Evolutionary conservation across 352 stramenopile genomes (phyloP).

Genomic region (Phytopythium mirpurense): DNA sequence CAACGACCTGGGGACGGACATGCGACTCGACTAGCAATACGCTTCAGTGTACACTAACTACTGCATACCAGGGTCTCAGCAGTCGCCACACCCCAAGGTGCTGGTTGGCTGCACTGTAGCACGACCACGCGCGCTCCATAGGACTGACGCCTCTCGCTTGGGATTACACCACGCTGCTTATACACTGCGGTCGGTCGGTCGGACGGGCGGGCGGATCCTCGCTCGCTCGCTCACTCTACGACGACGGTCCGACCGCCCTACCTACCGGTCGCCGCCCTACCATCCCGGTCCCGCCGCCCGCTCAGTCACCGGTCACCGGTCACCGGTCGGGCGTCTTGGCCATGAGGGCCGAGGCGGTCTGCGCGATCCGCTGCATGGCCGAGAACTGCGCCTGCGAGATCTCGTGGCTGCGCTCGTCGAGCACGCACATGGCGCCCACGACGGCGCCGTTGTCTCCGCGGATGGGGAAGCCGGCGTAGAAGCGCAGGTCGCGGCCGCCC

Average conservation of each 20-base stretch:
- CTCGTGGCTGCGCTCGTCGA: slow-evolving; percentile 29
- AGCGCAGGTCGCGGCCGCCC: slow-evolving; percentile 27
- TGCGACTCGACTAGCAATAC: slow-evolving; percentile 3
- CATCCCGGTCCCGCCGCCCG: neutral
- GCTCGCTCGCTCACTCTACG: too few relatives aligned
- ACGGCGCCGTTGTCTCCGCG: slow-evolving; percentile 19
- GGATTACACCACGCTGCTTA: too few relatives aligned
- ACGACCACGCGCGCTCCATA: too few relatives aligned
- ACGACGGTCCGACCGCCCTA: too few relatives aligned
- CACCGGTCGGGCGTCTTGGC: slow-evolving; percentile 15
- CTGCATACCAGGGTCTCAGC: too few relatives aligned
- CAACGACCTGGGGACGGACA: neutral
- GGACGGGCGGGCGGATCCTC: too few relatives aligned
- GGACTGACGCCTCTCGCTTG: too few relatives aligned
- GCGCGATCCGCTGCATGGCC: slow-evolving; percentile 25
- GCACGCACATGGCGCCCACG: slow-evolving; percentile 47
- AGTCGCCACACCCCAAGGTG: too few relatives aligned
- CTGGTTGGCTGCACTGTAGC: too few relatives aligned
- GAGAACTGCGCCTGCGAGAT: slow-evolving; percentile 44
- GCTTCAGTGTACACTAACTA: too few relatives aligned
- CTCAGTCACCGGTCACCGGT: too few relatives aligned
- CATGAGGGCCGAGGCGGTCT: slow-evolving; percentile 41
- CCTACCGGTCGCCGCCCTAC: neutral
- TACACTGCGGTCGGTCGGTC: too few relatives aligned
- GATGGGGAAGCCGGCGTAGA: slow-evolving; percentile 53